These are phyloP conservation scores for Calonectria pseudoturangicola DNA, from an alignment of 2,329 filamentous ascomycete genomes.

Conservation along the genomic window DNA sequence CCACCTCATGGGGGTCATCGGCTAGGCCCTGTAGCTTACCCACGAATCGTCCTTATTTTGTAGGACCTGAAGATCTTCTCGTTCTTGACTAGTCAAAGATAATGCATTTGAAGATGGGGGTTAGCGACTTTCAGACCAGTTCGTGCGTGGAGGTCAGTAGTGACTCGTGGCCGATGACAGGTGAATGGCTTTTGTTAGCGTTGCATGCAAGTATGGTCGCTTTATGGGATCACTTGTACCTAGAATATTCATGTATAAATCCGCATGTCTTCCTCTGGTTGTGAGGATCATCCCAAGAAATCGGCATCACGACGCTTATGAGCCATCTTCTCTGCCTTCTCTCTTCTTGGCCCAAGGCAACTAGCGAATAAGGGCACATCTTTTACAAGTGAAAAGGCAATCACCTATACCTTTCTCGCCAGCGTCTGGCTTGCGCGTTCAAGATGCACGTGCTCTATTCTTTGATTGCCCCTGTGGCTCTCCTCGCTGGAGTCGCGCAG, in stretches of 20 bases:
- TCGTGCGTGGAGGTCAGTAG: constrained; percentile 24
- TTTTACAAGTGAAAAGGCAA: too few species aligned
- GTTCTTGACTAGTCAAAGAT: constrained; percentile 22
- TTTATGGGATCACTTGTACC: background rate
- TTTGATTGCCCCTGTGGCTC: constrained; percentile 2
- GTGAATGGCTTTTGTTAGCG: constrained; percentile 1
- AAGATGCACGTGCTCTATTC: constrained; percentile 33
- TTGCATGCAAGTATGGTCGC: background rate
- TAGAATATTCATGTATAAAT: constrained; percentile 30
- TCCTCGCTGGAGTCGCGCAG: background rate
- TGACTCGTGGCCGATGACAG: constrained; percentile 26
- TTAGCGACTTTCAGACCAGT: constrained; percentile 21
- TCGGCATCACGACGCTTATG: background rate
- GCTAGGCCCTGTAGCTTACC: background rate
- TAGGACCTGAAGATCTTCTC: constrained; percentile 25
- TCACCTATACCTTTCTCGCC: background rate
- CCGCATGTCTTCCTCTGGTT: background rate
- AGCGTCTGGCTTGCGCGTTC: background rate
- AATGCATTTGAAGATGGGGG: constrained; percentile 21
- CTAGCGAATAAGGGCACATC: background rate
- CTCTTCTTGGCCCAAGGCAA: background rate
- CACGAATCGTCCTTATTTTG: constrained; percentile 35
- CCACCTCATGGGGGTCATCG: constrained; percentile 31
- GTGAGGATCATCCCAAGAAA: constrained; percentile 13
- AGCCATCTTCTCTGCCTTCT: background rate